A percentile compares a stretch with the other conserved stretches of the same genome.
These are phyloP conservation scores for Russula emetica DNA, from an alignment of 768 basidiomycete genomes.

Conservation along the genomic window DNA sequence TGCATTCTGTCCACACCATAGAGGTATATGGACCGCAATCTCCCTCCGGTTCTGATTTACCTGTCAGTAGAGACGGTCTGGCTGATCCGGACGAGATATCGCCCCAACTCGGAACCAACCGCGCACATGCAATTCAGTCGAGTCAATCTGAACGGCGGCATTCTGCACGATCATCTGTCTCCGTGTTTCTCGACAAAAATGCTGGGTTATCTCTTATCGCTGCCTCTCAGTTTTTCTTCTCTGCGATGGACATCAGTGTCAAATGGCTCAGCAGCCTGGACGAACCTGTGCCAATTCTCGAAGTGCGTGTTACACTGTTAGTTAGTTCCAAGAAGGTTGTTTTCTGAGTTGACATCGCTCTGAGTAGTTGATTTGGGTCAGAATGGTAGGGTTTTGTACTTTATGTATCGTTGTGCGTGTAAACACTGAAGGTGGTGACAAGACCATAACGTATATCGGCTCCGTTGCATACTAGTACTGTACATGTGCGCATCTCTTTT, in stretches of 20 bases:
- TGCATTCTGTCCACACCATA: too few relatives aligned
- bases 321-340: neutral
- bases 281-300: constrained; percentile 52
- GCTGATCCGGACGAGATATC: neutral
- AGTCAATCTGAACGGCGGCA: neutral
- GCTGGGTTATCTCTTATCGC: constrained; percentile 57
- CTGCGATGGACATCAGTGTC: constrained; percentile 57
- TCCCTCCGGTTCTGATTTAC: constrained; percentile 24
- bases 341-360: neutral
- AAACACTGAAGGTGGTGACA: constrained; percentile 28
- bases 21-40: too few relatives aligned
- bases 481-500: constrained; percentile 39
- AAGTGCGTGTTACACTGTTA: constrained; percentile 48
- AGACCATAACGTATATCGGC: constrained; percentile 49
- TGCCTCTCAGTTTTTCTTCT: constrained; percentile 54
- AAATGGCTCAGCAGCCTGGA: constrained; percentile 57
- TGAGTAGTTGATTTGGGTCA: constrained; percentile 47
- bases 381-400: constrained; percentile 53
- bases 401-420: too few relatives aligned
- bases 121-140: too few relatives aligned
- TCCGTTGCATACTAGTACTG: constrained; percentile 48
- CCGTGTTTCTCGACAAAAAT: constrained; percentile 37
- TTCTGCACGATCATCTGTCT: too few relatives aligned
- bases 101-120: neutral
- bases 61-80: neutral